Conservation (phyloP, 2,329 filamentous ascomycete genomes). For the Trichoderma sp. region DNA sequence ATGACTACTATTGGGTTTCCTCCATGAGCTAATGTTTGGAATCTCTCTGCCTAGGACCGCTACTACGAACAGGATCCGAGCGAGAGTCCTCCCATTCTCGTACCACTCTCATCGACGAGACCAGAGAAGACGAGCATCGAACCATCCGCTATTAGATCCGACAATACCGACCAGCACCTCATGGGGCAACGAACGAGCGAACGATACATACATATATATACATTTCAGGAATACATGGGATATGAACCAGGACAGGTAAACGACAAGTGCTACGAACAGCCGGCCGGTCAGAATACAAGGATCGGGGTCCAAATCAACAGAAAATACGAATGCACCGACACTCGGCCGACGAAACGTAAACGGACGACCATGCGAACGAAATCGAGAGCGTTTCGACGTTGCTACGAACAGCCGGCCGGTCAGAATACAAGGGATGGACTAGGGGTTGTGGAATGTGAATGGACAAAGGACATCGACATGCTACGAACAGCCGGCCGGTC, state of each 20-base stretch:
- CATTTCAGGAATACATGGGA: background rate
- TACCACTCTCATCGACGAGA: too few relatives aligned
- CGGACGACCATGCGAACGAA: background rate
- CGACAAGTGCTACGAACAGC: background rate
- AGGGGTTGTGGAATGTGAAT: background rate
- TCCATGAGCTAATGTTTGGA: too few relatives aligned
- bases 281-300: background rate
- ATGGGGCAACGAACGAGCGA: constrained; percentile 1
- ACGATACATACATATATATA: background rate
- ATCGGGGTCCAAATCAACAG: too few relatives aligned
- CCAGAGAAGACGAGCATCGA: background rate
- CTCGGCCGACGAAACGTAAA: too few relatives aligned
- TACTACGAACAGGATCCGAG: too few relatives aligned
- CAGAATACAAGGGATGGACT: background rate
- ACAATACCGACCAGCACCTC: background rate
- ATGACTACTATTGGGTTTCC: too few relatives aligned
- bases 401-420: background rate
- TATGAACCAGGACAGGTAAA: background rate
- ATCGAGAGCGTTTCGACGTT: background rate
- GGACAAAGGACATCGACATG: background rate
- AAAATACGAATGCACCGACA: too few relatives aligned
- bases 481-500: background rate
- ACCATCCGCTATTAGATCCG: background rate
- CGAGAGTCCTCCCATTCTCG: too few relatives aligned
- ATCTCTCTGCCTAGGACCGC: too few relatives aligned